Base-by-base conservation (phyloP, 305 asterid genomes). In the Plantago lanceolata region DNA sequence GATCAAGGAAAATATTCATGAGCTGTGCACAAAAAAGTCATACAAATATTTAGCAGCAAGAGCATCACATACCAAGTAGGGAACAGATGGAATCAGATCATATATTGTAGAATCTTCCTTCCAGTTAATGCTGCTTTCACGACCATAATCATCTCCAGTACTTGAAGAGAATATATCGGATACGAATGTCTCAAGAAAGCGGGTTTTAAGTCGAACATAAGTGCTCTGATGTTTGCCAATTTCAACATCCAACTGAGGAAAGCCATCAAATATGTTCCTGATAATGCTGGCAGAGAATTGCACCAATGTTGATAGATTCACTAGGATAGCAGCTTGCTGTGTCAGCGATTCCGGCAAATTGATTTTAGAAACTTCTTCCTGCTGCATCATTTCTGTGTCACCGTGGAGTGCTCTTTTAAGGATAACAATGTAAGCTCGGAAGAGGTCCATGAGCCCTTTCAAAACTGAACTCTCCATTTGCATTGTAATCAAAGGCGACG, bases 381-480 rank as follows among this genome's bases (percentile, higher is more conserved):
- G 75, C 54, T 74, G 75, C n/a, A 45, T 20, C 47, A 8, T 33
- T 11, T 64, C 71, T 15, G 73, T 65, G 24, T 64, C 79, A 37
- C 70, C 74, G 3, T 74, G 59, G 53, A 89, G 67, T 59, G 87
- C 86, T 14, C 70, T 70, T 71, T 84, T 85, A 31, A 84, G 85
- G 54, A 78, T 65, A 13, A 64, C 58, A 6, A 73, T 67, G 50
- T 89, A 89, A 47, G 78, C 75, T 15, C 68, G 49, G 48, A 81
- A 77, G 48, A 89, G 67, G 64, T 84, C 87, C 59, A 69, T 67
- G 35, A 84, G 75, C 68, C 81, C 87, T 66, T 75, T 80, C 64
- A 86, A 75, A 73, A 89, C 74, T 15, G 77, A 60, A 63, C 81
- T 74, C 79, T 81, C 96, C 85, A 89, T 80, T 70, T 83, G 77